Conservation (phyloP, 371 early-diverging fungal genomes). For the Mortierella sp. region DNA sequence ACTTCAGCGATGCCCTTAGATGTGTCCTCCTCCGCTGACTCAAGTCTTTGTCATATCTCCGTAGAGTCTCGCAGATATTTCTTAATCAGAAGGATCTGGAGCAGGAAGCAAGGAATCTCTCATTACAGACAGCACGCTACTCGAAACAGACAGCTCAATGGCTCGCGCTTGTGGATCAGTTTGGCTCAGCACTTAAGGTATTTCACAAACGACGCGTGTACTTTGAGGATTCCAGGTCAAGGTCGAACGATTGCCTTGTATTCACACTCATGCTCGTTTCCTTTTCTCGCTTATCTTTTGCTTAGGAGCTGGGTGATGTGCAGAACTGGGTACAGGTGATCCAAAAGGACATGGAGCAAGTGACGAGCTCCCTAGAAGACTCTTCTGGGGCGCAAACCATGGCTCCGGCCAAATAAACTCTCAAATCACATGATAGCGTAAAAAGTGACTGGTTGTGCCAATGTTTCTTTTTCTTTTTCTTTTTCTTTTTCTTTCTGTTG, state of each 20-base stretch:
- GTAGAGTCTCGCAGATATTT: constrained; percentile 67
- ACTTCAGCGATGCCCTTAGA: neutral
- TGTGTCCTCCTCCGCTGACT: too few relatives aligned
- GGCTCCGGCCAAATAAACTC: neutral
- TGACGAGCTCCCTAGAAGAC: constrained; percentile 63
- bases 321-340: constrained; percentile 84
- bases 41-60: too few relatives aligned
- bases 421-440: neutral
- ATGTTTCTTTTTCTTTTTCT: constrained; percentile 5
- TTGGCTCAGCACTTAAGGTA: constrained; percentile 74
- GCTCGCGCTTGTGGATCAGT: constrained; percentile 69
- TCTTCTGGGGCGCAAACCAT: constrained; percentile 2
- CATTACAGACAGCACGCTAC: constrained; percentile 63
- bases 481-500: neutral
- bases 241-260: too few relatives aligned
- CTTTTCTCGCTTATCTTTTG: neutral
- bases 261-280: neutral
- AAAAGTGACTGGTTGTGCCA: constrained; percentile 17
- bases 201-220: neutral
- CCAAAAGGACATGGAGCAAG: constrained; percentile 74
- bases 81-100: constrained; percentile 74
- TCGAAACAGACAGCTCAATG: constrained; percentile 73
- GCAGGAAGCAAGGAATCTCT: constrained; percentile 65
- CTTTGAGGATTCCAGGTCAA: neutral
- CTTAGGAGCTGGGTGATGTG: constrained; percentile 85